phyloP scores from a whole-genome alignment of 2,329 filamentous ascomycete species.

The Fusarium abutilonis region DNA sequence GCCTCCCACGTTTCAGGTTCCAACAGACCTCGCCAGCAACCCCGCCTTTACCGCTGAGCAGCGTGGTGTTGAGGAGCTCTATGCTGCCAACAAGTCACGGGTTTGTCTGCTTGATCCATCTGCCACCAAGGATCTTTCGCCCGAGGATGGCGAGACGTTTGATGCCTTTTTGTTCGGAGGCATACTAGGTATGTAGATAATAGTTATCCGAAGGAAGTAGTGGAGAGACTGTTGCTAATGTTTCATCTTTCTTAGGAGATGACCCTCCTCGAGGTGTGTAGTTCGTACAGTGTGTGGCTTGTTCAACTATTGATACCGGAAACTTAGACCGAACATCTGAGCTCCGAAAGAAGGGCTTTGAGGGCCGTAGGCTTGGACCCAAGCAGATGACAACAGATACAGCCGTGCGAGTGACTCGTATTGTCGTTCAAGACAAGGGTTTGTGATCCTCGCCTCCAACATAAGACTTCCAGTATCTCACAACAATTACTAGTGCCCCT shows the following conservation, averaged over 20 bases:
- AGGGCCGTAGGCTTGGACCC: constrained; percentile 85
- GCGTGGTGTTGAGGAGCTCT: constrained; percentile 84
- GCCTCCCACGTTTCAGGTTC: constrained; percentile 73
- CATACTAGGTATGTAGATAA: constrained; percentile 76
- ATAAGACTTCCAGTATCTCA: constrained; percentile 9
- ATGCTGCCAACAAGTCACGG: constrained; percentile 73
- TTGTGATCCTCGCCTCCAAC: constrained; percentile 44
- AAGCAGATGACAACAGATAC: constrained; percentile 99
- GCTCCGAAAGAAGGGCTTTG: constrained; percentile 90
- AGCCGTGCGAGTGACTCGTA: constrained; percentile 89
- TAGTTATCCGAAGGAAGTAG: neutral
- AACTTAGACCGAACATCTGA: constrained; percentile 89
- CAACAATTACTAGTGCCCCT: constrained; percentile 69
- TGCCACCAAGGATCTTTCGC: constrained; percentile 81
- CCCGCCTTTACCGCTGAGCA: constrained; percentile 76
- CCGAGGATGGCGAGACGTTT: constrained; percentile 83
- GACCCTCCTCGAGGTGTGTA: constrained; percentile 87
- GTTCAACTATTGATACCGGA: constrained; percentile 20
- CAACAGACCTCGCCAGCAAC: constrained; percentile 62
- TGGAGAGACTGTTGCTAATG: constrained; percentile 19
- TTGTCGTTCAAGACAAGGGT: constrained; percentile 88
- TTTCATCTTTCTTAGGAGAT: constrained; percentile 69
- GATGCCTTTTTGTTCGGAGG: constrained; percentile 96
- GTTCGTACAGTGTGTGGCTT: neutral
- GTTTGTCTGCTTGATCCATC: constrained; percentile 92